Evolutionary conservation across 2,329 filamentous ascomycete genomes (phyloP).

Genomic region (Alternaria brassicicola): DNA sequence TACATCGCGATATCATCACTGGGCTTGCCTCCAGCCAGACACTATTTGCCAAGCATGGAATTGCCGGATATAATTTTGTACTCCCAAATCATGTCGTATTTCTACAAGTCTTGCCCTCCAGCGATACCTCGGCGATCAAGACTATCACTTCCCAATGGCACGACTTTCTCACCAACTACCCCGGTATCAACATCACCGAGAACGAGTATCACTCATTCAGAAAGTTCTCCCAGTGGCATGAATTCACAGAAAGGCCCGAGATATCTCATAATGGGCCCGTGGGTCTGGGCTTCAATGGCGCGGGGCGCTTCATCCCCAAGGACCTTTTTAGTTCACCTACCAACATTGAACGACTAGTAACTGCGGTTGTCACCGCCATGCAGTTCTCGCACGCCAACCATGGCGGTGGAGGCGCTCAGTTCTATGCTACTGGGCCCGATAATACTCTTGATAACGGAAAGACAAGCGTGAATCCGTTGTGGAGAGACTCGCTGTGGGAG

Average conservation of each 20-base stretch:
- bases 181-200: constrained; percentile 39
- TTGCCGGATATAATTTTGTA: constrained; percentile 48
- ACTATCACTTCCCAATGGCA: constrained; percentile 38
- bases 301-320: constrained; percentile 43
- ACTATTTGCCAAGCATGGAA: constrained; percentile 35
- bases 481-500: constrained; percentile 44
- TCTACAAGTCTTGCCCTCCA: constrained; percentile 39
- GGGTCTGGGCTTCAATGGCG: constrained; percentile 42
- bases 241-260: constrained; percentile 36
- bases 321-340: constrained; percentile 30
- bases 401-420: constrained; percentile 39
- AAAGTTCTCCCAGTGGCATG: constrained; percentile 41
- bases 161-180: constrained; percentile 40
- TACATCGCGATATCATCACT: constrained; percentile 40
- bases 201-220: constrained; percentile 42
- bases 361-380: constrained; percentile 42
- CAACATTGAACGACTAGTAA: constrained; percentile 33
- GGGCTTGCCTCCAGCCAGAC: constrained; percentile 42
- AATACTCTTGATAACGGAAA: constrained; percentile 41
- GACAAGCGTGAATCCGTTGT: constrained; percentile 42
- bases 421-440: constrained; percentile 45
- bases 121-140: constrained; percentile 33
- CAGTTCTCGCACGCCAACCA: constrained; percentile 37
- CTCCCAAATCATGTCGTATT: constrained; percentile 40
- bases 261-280: constrained; percentile 44